These are phyloP conservation scores for Geranium incanum DNA, from an alignment of 441 rosid species.

Conservation along the genomic window DNA sequence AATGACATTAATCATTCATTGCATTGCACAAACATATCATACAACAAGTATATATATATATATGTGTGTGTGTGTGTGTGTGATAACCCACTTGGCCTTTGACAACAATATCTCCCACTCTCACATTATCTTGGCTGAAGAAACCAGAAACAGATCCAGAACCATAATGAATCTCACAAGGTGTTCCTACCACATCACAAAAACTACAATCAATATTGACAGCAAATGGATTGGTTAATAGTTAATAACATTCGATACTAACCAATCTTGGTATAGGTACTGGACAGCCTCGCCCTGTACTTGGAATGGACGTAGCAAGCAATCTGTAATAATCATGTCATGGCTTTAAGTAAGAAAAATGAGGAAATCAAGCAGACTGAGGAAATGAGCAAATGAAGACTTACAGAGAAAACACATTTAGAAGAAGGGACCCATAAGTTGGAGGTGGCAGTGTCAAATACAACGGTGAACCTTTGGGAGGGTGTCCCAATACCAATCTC, in stretches of 20 bases:
- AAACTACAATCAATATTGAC: not conserved
- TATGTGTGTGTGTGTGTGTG: slow-evolving; percentile 5
- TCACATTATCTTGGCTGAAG: slow-evolving; percentile 47
- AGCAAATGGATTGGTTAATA: not conserved
- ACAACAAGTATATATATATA: slow-evolving; percentile 4
- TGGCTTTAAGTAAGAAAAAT: not conserved
- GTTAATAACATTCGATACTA: slow-evolving; percentile 12
- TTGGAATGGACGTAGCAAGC: slow-evolving; percentile 50
- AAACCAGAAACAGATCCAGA: slow-evolving; percentile 44
- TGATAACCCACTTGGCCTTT: slow-evolving; percentile 42
- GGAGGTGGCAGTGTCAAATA: slow-evolving; percentile 60
- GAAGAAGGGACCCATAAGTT: slow-evolving; percentile 70
- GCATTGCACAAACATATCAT: not conserved
- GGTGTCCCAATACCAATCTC: slow-evolving; percentile 75
- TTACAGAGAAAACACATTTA: slow-evolving; percentile 48
- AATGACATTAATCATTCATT: not conserved
- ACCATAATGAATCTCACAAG: slow-evolving; percentile 41
- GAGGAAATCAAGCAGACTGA: not conserved
- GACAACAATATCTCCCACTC: slow-evolving; percentile 36
- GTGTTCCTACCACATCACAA: slow-evolving; percentile 31
- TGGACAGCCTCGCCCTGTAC: slow-evolving; percentile 42
- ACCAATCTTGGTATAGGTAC: slow-evolving; percentile 55
- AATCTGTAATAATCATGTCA: slow-evolving; percentile 33
- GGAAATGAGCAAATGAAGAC: not conserved
- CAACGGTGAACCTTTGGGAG: slow-evolving; percentile 45